Evolutionary conservation across 2,329 filamentous ascomycete genomes (phyloP), one percentile per base, ranked within the genome.

Genomic region (Byssothecium circinans): DNA sequence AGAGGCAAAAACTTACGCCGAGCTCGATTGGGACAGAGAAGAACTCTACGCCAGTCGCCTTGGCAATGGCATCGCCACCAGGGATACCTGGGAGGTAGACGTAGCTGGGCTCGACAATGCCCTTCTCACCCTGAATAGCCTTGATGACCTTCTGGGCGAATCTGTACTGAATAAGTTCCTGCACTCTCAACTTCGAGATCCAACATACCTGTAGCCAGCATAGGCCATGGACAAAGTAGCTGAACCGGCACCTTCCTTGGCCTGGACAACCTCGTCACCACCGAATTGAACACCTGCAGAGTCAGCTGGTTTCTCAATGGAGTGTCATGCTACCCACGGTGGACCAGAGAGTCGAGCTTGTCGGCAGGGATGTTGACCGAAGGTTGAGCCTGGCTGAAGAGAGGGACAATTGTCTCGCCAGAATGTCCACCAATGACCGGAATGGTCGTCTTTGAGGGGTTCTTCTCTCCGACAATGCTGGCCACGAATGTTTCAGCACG

Each of bases 391-490:
- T 94, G 87, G 83, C 91, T 96, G 83, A 97, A 95, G 53, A 99
- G 84, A 41, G 94, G 94, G 47, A 99, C 91, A 68, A 99, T 99
- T 65, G 94, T 99, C 80, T 92, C 91, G 69, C 94, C 94, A 52
- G 91, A 96, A 84, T 99, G 94, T 54, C 94, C 94, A 69, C 94
- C 94, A 69, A 99, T 84, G 65, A 99, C 94, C 60, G 92, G 91
- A 58, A 99, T 88, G 60, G 80, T 89, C 60, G 91, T 82, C 74
- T 91, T 87, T 66, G 87, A 82, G 50, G 91, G 89, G 73, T 92
- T 85, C 71, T 86, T 83, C 77, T 88, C 85, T 75, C 91, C 91
- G 53, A 82, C 82, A 67, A 95, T 87, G 68, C 89, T 85, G 64
- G 90, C 88, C 52, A 95, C 89, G 72, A 99, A 99, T 58, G 91